Percentiles rank a stretch among this genome's conserved stretches.
phyloP scores from a whole-genome alignment of 352 stramenopile genomes.

The Pythium monospermum region DNA sequence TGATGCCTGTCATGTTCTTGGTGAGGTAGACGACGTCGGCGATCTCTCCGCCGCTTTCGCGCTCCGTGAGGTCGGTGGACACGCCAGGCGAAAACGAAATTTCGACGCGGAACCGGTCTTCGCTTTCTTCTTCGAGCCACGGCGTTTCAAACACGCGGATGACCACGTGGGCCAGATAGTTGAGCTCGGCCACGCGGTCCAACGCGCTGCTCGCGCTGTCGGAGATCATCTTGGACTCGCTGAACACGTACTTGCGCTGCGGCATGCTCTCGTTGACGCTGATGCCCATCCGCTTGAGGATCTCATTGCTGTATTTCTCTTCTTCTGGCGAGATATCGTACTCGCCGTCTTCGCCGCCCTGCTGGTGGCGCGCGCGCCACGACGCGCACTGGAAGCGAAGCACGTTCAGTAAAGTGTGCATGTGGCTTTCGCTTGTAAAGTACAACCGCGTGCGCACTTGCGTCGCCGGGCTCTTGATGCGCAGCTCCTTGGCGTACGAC shows the following conservation, averaged over 20 bases:
- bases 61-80: constrained; percentile 31
- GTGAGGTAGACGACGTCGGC: constrained; percentile 81
- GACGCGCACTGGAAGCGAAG: constrained; percentile 87
- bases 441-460: constrained; percentile 96
- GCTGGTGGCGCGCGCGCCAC: constrained; percentile 56
- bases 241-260: constrained; percentile 77
- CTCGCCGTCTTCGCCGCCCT: constrained; percentile 51
- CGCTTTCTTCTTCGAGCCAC: constrained; percentile 71
- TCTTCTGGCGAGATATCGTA: constrained; percentile 75
- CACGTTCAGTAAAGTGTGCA: constrained; percentile 98
- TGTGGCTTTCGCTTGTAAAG: constrained; percentile 99
- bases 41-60: constrained; percentile 24
- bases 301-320: constrained; percentile 81
- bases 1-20: constrained; percentile 80
- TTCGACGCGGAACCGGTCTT: constrained; percentile 82
- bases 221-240: constrained; percentile 77
- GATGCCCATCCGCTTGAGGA: constrained; percentile 83
- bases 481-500: constrained; percentile 88
- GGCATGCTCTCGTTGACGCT: constrained; percentile 75
- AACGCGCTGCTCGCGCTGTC: constrained; percentile 63
- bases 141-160: constrained; percentile 98
- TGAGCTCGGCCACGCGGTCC: constrained; percentile 92
- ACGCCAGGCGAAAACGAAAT: constrained; percentile 82
- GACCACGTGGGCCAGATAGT: constrained; percentile 98
- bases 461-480: constrained; percentile 91